Conservation (phyloP, 192 early-diverging fungal species). For the Entomortierella lignicola region DNA sequence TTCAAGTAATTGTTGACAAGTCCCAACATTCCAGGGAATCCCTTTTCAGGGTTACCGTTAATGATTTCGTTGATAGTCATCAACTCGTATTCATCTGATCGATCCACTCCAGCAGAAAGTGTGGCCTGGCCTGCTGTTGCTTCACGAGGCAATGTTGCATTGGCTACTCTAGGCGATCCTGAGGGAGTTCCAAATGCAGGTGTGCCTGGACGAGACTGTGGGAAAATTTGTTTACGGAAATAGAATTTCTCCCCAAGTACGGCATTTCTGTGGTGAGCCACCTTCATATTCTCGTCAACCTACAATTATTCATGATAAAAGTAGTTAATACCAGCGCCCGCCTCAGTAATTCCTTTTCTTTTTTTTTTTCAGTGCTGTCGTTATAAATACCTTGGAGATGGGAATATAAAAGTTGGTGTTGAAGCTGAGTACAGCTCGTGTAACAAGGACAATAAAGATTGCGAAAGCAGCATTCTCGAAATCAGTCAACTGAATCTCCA, state of each 20-base stretch:
- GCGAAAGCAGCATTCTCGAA: conserved; percentile 97
- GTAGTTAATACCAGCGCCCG: neutral
- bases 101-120: conserved; percentile 24
- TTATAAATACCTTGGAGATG: conserved; percentile 91
- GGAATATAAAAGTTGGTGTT: conserved; percentile 97
- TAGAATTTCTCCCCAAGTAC: conserved; percentile 86
- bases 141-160: conserved; percentile 30
- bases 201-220: conserved; percentile 55
- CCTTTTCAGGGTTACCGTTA: conserved; percentile 77
- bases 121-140: no score
- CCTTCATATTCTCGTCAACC: conserved; percentile 95
- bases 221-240: conserved; percentile 88
- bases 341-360: no score
- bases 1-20: conserved; percentile 89
- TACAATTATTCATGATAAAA: no score
- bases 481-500: conserved; percentile 97
- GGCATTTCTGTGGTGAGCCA: conserved; percentile 87
- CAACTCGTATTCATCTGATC: conserved; percentile 68
- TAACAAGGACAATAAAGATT: conserved; percentile 92
- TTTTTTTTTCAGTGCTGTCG: no score
- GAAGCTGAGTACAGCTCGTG: conserved; percentile 87
- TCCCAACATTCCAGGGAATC: conserved; percentile 86
- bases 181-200: conserved; percentile 43
- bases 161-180: conserved; percentile 28
- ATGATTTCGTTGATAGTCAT: conserved; percentile 95